Evolutionary conservation across 768 basidiomycete genomes (phyloP).

Genomic region (Naganishia vaughanmartiniae): DNA sequence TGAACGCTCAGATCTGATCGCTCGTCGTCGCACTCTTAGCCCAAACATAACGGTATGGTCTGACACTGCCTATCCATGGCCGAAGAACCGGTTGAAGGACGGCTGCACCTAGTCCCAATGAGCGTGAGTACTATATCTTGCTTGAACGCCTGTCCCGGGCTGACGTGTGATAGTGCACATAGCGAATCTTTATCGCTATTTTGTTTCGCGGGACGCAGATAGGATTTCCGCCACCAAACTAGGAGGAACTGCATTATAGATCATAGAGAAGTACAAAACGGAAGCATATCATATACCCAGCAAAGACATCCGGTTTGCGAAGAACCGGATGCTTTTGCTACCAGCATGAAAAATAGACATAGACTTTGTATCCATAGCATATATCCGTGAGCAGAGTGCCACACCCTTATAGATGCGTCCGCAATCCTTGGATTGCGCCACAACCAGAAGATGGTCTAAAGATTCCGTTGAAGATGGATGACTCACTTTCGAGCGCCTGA

Average conservation of each 20-base stretch:
- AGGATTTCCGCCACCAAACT: neutral
- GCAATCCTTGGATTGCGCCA: neutral
- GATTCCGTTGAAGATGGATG: neutral
- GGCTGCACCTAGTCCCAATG: neutral
- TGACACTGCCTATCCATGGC: constrained; percentile 18
- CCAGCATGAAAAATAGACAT: neutral
- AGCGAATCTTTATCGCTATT: no score
- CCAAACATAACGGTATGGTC: constrained; percentile 19
- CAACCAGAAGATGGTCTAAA: neutral
- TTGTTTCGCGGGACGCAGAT: neutral
- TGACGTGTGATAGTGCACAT: neutral
- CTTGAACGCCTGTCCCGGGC: neutral
- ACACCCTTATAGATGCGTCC: neutral
- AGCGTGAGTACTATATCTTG: neutral
- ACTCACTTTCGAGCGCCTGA: no score
- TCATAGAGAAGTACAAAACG: neutral
- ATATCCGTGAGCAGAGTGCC: neutral
- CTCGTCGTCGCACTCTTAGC: neutral
- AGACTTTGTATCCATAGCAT: constrained; percentile 17
- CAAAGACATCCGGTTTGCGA: neutral
- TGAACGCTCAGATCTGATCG: no score
- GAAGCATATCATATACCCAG: neutral
- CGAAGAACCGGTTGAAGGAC: constrained; percentile 7
- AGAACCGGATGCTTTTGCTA: neutral
- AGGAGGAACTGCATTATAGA: neutral